These are phyloP conservation scores for Quercus lobata DNA, from an alignment of 331 rosid genomes.

Conservation along the genomic window DNA sequence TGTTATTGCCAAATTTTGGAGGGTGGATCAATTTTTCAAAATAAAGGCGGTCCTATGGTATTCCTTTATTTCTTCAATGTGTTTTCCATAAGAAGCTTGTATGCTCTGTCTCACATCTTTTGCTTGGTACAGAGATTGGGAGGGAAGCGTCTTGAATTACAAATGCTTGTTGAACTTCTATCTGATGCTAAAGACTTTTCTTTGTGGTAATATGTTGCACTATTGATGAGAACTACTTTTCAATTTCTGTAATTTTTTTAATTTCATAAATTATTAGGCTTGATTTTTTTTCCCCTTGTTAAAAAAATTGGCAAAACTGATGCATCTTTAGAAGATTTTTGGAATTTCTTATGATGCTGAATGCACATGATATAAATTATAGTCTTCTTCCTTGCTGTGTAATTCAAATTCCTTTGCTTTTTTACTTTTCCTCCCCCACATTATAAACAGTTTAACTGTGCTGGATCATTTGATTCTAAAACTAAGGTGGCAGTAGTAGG, in stretches of 20 bases:
- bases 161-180: slow-evolving; percentile 44
- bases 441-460: background rate
- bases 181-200: slow-evolving; percentile 47
- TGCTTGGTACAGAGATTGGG: slow-evolving; percentile 52
- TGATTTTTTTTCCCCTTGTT: background rate
- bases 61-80: slow-evolving; percentile 18
- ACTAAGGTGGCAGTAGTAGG: background rate
- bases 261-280: background rate
- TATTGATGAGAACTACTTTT: background rate
- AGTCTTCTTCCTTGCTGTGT: background rate
- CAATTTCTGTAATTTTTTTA: background rate
- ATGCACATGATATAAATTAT: background rate
- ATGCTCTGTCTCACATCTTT: slow-evolving; percentile 6
- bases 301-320: background rate
- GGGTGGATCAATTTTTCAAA: slow-evolving; percentile 34
- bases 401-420: background rate
- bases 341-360: background rate
- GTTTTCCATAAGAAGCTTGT: slow-evolving; percentile 2
- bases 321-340: background rate
- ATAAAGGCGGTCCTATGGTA: slow-evolving; percentile 57
- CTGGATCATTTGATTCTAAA: background rate
- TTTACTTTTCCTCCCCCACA: background rate
- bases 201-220: slow-evolving; percentile 54
- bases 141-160: slow-evolving; percentile 48
- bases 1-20: slow-evolving; percentile 49